phyloP scores from a whole-genome alignment of 1,139 yeast genomes.

The Torulaspora pretoriensis region DNA sequence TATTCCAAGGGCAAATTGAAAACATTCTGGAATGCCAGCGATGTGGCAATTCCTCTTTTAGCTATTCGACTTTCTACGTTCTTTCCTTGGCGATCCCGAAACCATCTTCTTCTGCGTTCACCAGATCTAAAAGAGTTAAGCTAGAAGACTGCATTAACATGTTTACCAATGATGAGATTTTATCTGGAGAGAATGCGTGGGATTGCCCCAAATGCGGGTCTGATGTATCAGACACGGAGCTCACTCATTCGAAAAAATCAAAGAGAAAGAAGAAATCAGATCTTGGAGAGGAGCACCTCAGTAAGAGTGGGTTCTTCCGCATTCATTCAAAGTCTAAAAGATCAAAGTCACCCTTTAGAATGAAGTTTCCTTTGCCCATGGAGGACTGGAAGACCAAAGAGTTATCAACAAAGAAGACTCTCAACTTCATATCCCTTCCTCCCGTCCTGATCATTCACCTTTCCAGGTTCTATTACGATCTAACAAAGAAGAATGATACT shows the following conservation, averaged over 20 bases:
- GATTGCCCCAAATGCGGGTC: conserved; percentile 65
- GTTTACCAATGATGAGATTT: conserved; percentile 63
- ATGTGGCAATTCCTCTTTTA: conserved; percentile 58
- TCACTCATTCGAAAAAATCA: conserved; percentile 17
- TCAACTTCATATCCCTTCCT: conserved; percentile 62
- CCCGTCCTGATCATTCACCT: conserved; percentile 61
- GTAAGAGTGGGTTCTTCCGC: conserved; percentile 22
- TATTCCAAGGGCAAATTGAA: conserved; percentile 66
- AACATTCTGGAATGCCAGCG: conserved; percentile 57
- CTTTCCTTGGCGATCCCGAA: conserved; percentile 65
- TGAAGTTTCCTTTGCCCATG: conserved; percentile 4
- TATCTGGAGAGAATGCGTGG: conserved; percentile 76
- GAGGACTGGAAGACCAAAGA: conserved; percentile 32
- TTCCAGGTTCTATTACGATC: conserved; percentile 53
- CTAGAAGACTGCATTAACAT: conserved; percentile 61
- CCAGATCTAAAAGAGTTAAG: conserved; percentile 38
- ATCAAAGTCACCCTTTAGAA: conserved; percentile 30
- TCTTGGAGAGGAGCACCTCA: conserved; percentile 11
- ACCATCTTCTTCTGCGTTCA: conserved; percentile 28
- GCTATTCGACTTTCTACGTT: conserved; percentile 58
- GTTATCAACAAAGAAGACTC: conserved; percentile 47
- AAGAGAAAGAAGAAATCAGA: conserved; percentile 11
- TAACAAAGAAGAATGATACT: conserved; percentile 54
- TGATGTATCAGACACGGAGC: conserved; percentile 18
- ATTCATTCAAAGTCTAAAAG: conserved; percentile 23